A percentile compares a stretch with the other conserved stretches of the same genome.
Evolutionary conservation across 1,139 yeast species (phyloP).

Genomic region (Protomyces gravidus): DNA sequence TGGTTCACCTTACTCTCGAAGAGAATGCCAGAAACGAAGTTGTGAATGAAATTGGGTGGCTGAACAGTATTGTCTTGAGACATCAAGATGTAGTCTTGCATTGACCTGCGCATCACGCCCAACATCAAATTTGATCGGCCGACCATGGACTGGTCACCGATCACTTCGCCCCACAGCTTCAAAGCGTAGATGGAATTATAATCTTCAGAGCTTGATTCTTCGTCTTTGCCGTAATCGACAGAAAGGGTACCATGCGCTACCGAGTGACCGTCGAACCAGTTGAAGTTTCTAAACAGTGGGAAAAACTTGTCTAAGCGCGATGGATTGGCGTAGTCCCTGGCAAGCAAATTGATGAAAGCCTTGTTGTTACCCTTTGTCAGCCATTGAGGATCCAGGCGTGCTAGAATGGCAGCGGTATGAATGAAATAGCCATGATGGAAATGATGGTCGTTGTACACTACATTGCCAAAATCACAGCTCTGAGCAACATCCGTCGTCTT

Average conservation of each 20-base stretch:
- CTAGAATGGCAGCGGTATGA: conserved; percentile 74
- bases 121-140: conserved; percentile 71
- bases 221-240: conserved; percentile 70
- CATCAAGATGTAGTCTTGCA: conserved; percentile 60
- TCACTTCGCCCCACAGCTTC: conserved; percentile 73
- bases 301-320: conserved; percentile 55
- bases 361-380: conserved; percentile 50
- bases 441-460: conserved; percentile 73
- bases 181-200: conserved; percentile 71
- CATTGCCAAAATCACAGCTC: conserved; percentile 59
- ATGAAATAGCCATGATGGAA: conserved; percentile 76
- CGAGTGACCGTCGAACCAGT: conserved; percentile 78
- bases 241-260: conserved; percentile 76
- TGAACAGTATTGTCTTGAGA: conserved; percentile 54
- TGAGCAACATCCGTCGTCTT: conserved; percentile 45
- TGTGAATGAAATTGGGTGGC: conserved; percentile 55
- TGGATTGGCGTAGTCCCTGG: conserved; percentile 78
- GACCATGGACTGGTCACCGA: conserved; percentile 69
- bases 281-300: conserved; percentile 77
- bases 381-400: conserved; percentile 66
- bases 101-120: conserved; percentile 56
- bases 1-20: conserved; percentile 58
- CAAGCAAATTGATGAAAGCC: conserved; percentile 60
- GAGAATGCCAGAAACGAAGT: conserved; percentile 67
- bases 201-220: conserved; percentile 69